Conservation (phyloP, 768 basidiomycete genomes). For the Xerocomellus chrysenteron region DNA sequence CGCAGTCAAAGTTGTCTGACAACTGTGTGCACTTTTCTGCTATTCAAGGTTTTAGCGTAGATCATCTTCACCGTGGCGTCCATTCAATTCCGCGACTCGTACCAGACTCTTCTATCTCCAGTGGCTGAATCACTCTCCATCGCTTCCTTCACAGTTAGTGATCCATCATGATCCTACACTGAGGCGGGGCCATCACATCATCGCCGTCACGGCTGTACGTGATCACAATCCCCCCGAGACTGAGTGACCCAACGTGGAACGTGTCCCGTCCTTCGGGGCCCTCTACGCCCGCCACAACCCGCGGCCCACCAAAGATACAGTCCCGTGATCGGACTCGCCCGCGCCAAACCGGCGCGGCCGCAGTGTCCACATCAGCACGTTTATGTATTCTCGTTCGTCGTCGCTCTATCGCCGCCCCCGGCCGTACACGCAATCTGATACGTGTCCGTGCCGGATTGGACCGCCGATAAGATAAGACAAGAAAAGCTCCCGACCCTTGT, state of each 20-base stretch:
- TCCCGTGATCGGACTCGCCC: slow-evolving; percentile 3
- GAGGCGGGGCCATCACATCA: slow-evolving; percentile 11
- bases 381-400: slow-evolving; percentile 3
- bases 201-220: slow-evolving; percentile 23
- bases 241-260: slow-evolving; percentile 17
- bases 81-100: too few relatives aligned
- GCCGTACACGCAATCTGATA: slow-evolving; percentile 16
- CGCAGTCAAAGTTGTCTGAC: background rate
- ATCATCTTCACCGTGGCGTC: background rate
- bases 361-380: slow-evolving; percentile 8
- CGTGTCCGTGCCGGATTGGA: slow-evolving; percentile 25
- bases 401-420: slow-evolving; percentile 20
- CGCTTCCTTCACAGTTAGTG: slow-evolving; percentile 3
- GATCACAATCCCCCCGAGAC: slow-evolving; percentile 13
- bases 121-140: background rate
- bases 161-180: background rate
- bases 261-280: slow-evolving; percentile 19
- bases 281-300: slow-evolving; percentile 21
- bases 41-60: slow-evolving; percentile 14
- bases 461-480: slow-evolving; percentile 32
- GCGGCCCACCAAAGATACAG: slow-evolving; percentile 11
- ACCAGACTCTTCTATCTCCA: background rate
- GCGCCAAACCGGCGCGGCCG: slow-evolving; percentile 10
- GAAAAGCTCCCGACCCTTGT: slow-evolving; percentile 5
- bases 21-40: background rate